phyloP scores from a whole-genome alignment of 2,329 filamentous ascomycete genomes.

The Diaporthe velutina region DNA sequence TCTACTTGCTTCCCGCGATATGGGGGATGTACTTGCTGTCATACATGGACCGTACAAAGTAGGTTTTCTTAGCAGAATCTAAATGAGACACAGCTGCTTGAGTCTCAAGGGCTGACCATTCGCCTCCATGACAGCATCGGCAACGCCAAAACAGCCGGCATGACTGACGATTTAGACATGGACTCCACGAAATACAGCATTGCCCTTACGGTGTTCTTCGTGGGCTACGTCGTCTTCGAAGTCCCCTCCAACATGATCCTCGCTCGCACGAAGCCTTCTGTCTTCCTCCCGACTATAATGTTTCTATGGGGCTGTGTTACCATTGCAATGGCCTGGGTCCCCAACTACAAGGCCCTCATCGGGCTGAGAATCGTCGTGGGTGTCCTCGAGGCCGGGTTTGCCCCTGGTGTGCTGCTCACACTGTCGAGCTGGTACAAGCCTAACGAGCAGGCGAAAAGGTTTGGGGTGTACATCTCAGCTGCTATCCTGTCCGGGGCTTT shows the following conservation, averaged over 20 bases:
- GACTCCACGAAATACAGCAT: constrained; percentile 57
- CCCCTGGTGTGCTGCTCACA: constrained; percentile 69
- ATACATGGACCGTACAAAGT: constrained; percentile 60
- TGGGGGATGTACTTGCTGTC: constrained; percentile 57
- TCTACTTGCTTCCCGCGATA: constrained; percentile 54
- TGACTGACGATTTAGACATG: constrained; percentile 56
- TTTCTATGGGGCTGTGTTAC: constrained; percentile 55
- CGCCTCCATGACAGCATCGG: constrained; percentile 16
- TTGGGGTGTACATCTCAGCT: constrained; percentile 76
- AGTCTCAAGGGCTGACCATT: neutral
- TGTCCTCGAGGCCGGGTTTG: constrained; percentile 68
- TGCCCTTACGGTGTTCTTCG: constrained; percentile 53
- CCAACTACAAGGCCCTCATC: constrained; percentile 49
- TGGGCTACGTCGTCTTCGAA: constrained; percentile 60
- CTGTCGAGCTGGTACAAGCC: constrained; percentile 73
- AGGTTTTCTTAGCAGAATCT: constrained; percentile 39
- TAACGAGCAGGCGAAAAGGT: constrained; percentile 42
- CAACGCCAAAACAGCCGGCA: constrained; percentile 59
- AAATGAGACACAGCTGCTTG: neutral
- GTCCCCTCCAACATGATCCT: constrained; percentile 61
- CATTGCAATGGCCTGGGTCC: constrained; percentile 54
- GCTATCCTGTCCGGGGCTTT: constrained; percentile 76
- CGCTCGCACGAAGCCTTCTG: constrained; percentile 54
- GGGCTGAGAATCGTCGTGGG: constrained; percentile 61
- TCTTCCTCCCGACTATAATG: constrained; percentile 54